A percentile compares a stretch with the other conserved stretches of the same genome.
Conservation (phyloP, 2,329 filamentous ascomycete species). For the Metarhizium humberi region DNA sequence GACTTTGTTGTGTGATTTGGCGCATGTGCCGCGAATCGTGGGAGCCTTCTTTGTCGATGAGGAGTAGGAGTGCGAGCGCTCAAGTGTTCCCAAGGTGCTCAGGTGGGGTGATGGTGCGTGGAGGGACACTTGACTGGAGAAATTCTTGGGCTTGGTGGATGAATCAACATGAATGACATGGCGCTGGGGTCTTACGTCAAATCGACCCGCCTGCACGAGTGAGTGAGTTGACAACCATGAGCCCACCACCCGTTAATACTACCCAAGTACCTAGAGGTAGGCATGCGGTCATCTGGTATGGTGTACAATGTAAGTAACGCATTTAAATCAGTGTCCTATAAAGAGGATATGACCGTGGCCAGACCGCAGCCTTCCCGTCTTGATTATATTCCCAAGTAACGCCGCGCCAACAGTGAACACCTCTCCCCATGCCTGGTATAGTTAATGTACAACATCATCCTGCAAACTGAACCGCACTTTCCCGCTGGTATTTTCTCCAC, state of each 20-base stretch:
- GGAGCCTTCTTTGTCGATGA: neutral
- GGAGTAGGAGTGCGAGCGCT: neutral
- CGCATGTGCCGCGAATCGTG: neutral
- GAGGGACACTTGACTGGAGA: neutral
- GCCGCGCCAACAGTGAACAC: neutral
- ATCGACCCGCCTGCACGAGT: too few relatives aligned
- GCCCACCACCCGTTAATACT: too few relatives aligned
- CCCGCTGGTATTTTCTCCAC: neutral
- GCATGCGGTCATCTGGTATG: too few relatives aligned
- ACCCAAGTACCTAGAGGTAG: too few relatives aligned
- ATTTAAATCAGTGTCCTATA: neutral
- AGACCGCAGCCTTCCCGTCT: neutral
- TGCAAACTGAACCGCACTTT: neutral
- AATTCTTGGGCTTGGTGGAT: too few relatives aligned
- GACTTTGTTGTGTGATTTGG: neutral
- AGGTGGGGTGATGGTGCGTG: neutral
- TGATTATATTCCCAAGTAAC: neutral
- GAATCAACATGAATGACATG: too few relatives aligned
- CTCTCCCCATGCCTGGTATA: constrained; percentile 4
- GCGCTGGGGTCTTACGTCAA: too few relatives aligned
- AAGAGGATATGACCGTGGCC: neutral
- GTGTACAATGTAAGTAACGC: too few relatives aligned
- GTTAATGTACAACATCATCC: constrained; percentile 1
- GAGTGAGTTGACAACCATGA: too few relatives aligned
- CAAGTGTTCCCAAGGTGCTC: neutral